Evolutionary conservation across 2,329 filamentous ascomycete species (phyloP), one percentile per base, ranked within the genome.

Genomic region (Diaporthe australafricana): DNA sequence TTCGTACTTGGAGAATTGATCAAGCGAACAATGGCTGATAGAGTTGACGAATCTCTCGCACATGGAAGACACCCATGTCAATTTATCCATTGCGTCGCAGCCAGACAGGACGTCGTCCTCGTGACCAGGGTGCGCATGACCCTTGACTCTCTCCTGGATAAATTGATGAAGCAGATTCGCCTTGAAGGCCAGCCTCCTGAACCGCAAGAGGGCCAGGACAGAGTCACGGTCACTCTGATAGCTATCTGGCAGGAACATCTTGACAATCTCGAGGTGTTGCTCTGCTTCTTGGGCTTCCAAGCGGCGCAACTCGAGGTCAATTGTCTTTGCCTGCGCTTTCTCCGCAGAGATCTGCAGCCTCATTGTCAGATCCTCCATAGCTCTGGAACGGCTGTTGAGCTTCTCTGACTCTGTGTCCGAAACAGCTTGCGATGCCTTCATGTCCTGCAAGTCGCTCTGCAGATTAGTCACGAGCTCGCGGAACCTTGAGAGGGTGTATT

Each of bases 351-450:
- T 89, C 79, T 98, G 96, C 53, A 99, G 88, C 83, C 97, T 97
- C 88, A 96, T 90, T 81, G 98, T 98, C 56, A 99, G 88, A 78
- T 99, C 96, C 90, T 98, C 93, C 92, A 99, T 97, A 68, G 96
- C 95, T 74, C 95, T 91, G 55, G 96, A 97, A 74, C 94, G 93
- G 77, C 90, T 93, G 75, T 92, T 95, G 70, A 98, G 89, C 80
- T 98, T 94, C 80, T 95, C 95, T 0, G 96, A 95, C 80, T 98
- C 95, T 20, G 92, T 92, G 81, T 98, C 96, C 0, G 95, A 97
- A 76, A 98, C 93, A 55, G 95, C 94, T 77, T 97, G 94, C 5
- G 95, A 97, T 16, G 95, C 94, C 72, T 94, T 91, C 88, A 98
- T 96, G 78, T 98, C 95, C 77, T 97, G 94, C 75, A 98, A 85